Base-by-base conservation (phyloP, 257 asterid genomes). In the Coffea canephora region DNA sequence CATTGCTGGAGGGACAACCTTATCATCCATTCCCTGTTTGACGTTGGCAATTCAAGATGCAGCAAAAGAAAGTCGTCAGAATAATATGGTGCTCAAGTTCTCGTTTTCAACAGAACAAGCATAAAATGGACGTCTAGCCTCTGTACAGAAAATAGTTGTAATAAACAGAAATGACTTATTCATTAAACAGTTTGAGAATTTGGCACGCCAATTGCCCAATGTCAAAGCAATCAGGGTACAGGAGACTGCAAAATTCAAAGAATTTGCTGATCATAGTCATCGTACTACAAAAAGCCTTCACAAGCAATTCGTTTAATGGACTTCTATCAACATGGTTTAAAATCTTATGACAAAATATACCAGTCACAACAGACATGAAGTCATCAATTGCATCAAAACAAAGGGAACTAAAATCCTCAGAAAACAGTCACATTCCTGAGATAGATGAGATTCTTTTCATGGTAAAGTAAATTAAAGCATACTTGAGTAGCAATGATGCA, bases 1-100 rank as follows among this genome's bases (percentile, higher is more conserved):
- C 91, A 87, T 90, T 8, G 97, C 82, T 55, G 98, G 98, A n/a
- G 99, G 98, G 66, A 93, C 89, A 57, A 95, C 90, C 74, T 73
- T 83, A 73, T 95, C 99, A 73, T 95, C 96, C 86, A 84, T 89
- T 69, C 98, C 99, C 99, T 95, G 74, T 54, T 46, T 12, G 52
- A 61, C 25, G 65, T 82, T 64, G 27, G 70, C 34, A 59, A 71
- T 67, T 72, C 61, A 71, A 71, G 21, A 77, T 27, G 49, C 72
- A 67, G 64, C 61, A 25, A 57, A 76, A 71, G 55, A 64, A 81
- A 80, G 72, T 21, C 65, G 71, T 43, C 72, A 73, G 45, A 23
- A 62, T 61, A 27, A 41, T 10, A 64, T 1, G 11, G 27, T 8
- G 13, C 18, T 64, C 34, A 3, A 25, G 62, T 18, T 55, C n/a